A percentile compares a stretch with the other conserved stretches of the same genome.
Evolutionary conservation across 495 filamentous ascomycete species (phyloP).

Genomic region (Baudoinia panamericana): DNA sequence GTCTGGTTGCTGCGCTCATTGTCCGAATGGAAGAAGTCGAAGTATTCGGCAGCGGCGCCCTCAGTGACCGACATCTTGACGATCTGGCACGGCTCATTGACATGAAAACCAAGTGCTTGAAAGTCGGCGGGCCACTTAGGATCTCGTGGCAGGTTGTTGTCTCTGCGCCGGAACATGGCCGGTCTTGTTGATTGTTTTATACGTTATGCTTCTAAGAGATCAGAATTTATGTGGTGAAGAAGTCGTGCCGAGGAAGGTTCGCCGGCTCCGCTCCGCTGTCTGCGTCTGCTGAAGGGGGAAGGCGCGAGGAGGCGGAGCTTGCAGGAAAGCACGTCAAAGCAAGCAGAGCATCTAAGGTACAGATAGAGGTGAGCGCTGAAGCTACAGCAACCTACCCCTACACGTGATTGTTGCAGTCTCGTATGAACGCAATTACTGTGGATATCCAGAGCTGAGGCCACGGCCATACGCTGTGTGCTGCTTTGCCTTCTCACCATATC

Average conservation of each 20-base stretch:
- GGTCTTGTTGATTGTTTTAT: slow-evolving; percentile 3
- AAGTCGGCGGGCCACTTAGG: slow-evolving; percentile 50
- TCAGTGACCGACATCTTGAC: slow-evolving; percentile 29
- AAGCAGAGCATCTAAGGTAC: too few species aligned
- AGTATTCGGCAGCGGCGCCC: slow-evolving; percentile 50
- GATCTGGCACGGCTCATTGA: slow-evolving; percentile 61
- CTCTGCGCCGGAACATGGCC: slow-evolving; percentile 50
- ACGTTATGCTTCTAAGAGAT: neutral
- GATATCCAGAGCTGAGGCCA: too few species aligned
- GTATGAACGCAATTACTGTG: too few species aligned
- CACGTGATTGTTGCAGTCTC: too few species aligned
- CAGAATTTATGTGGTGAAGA: too few species aligned
- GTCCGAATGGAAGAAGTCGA: slow-evolving; percentile 57
- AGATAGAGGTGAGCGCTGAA: too few species aligned
- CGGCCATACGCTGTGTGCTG: too few species aligned
- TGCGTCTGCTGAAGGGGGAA: slow-evolving; percentile 1
- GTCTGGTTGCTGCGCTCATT: slow-evolving; percentile 59
- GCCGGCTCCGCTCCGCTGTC: too few species aligned
- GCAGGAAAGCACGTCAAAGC: too few species aligned
- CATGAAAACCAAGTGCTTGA: slow-evolving; percentile 42
- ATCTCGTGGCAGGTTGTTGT: slow-evolving; percentile 55
- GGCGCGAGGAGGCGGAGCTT: slow-evolving; percentile 3
- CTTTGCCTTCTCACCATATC: too few species aligned
- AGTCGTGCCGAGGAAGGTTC: too few species aligned
- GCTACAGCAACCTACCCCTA: too few species aligned